Conservation (phyloP, 768 basidiomycete species). For the Lentinula sp. region DNA sequence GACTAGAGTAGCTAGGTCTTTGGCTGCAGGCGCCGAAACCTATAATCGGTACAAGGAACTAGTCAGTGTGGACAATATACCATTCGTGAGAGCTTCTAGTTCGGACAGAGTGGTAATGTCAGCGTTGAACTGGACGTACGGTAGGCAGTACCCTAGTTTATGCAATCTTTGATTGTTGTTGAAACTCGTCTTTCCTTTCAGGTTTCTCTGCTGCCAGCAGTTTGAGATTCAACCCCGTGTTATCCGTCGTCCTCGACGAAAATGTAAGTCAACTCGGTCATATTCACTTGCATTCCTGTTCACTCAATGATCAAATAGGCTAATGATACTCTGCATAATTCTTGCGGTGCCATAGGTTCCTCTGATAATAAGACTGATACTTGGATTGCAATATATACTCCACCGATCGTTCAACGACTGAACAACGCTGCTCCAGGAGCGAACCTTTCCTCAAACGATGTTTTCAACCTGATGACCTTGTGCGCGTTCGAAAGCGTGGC, state of each 20-base stretch:
- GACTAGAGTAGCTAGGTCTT: conserved; percentile 31
- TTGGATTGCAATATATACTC: conserved; percentile 56
- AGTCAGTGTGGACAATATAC: conserved; percentile 26
- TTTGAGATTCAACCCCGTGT: conserved; percentile 33
- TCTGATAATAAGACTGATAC: conserved; percentile 34
- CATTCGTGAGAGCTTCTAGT: conserved; percentile 46
- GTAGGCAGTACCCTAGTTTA: conserved; percentile 21
- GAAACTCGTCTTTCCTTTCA: conserved; percentile 16
- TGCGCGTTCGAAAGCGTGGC: conserved; percentile 78
- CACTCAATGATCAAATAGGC: conserved; percentile 14
- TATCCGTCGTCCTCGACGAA: conserved; percentile 49
- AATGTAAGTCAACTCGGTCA: background rate
- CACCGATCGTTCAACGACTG: conserved; percentile 51
- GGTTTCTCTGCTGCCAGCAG: conserved; percentile 57
- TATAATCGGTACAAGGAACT: conserved; percentile 37
- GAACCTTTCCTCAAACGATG: conserved; percentile 47
- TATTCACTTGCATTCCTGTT: background rate
- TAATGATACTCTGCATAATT: conserved; percentile 66
- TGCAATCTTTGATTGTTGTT: background rate
- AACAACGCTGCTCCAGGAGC: conserved; percentile 60
- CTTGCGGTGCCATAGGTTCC: conserved; percentile 50
- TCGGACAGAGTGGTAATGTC: conserved; percentile 57
- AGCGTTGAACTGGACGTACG: conserved; percentile 66
- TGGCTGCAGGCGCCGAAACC: conserved; percentile 35
- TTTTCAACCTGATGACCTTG: conserved; percentile 57